These are phyloP conservation scores for Ashbya aceris DNA, from an alignment of 1,139 yeast genomes.

Conservation along the genomic window DNA sequence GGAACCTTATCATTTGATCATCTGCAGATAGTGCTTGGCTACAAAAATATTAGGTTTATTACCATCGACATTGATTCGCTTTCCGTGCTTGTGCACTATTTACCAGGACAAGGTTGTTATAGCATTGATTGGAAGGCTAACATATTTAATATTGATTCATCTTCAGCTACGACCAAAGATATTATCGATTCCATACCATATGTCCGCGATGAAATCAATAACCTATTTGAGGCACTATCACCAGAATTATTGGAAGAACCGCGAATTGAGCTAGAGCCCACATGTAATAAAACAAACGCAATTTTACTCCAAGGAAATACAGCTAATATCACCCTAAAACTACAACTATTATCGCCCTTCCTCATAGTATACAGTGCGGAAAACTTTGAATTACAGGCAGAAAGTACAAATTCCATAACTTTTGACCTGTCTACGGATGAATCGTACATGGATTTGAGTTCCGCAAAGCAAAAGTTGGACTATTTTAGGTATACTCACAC, in stretches of 20 bases:
- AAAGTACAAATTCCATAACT: not conserved
- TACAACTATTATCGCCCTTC: conserved; percentile 5
- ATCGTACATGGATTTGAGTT: conserved; percentile 3
- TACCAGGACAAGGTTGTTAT: no score
- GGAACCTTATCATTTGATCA: no score
- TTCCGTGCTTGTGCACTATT: no score
- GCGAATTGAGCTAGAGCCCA: no score
- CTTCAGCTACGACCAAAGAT: not conserved
- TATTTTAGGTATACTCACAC: conserved; percentile 10
- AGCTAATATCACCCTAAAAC: not conserved
- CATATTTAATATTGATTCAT: not conserved
- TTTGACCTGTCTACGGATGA: not conserved
- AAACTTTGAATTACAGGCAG: not conserved
- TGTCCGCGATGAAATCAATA: no score
- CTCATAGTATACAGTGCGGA: not conserved
- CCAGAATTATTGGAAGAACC: no score
- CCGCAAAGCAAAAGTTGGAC: not conserved
- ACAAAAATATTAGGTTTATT: no score
- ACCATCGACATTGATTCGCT: no score
- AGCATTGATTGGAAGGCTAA: no score
- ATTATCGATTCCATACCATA: not conserved
- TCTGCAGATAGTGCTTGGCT: no score
- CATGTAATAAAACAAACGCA: no score
- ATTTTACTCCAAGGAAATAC: not conserved
- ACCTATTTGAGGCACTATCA: no score